Base-by-base conservation (phyloP, 257 asterid genomes). In the Solanum appendiculatum region DNA sequence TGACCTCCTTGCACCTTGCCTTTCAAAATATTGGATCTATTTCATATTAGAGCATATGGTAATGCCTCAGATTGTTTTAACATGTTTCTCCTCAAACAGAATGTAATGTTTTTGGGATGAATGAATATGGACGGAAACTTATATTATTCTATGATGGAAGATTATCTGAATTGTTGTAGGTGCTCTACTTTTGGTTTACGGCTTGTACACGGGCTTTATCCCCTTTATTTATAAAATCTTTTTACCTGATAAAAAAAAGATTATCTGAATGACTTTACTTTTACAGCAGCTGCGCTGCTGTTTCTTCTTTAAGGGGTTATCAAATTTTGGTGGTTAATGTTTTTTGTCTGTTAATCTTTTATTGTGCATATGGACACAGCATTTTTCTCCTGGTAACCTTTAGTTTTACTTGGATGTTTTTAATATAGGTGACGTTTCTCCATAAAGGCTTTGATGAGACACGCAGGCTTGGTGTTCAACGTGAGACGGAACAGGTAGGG, bases 361-460 rank as follows among this genome's bases (percentile, higher is more conserved):
- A 80, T 46, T 46, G 42, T 80, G 36, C 84, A 78, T 42, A 46
- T 78, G 63, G 84, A 44, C 84, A 44, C 84, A 25, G 13, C 12
- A 25, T 15, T 42, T 40, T 78, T 78, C 84, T 78, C 37, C 39
- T 78, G 2, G 29, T 11, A 18, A 80, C 46, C 40, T 80, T 16
- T 83, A 86, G 87, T 58, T 91, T 72, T 83, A 84, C 85, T 82
- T 58, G n/a, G 27, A 58, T 88, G 20, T 77, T 83, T 88, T 13
- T 82, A 86, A 77, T 88, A 46, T 86, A 97, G 99, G 96, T 93
- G 83, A 97, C 99, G 33, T 96, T 97, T 92, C 92, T 95, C 88
- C 98, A 97, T 92, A 96, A 97, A 89, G 99, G 99, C 78, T 97
- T 93, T 92, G 99, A 97, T 88, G 99, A 97, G 94, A 96, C 93